Evolutionary conservation across 768 basidiomycete species (phyloP).

Genomic region (Dentipellis fragilis): DNA sequence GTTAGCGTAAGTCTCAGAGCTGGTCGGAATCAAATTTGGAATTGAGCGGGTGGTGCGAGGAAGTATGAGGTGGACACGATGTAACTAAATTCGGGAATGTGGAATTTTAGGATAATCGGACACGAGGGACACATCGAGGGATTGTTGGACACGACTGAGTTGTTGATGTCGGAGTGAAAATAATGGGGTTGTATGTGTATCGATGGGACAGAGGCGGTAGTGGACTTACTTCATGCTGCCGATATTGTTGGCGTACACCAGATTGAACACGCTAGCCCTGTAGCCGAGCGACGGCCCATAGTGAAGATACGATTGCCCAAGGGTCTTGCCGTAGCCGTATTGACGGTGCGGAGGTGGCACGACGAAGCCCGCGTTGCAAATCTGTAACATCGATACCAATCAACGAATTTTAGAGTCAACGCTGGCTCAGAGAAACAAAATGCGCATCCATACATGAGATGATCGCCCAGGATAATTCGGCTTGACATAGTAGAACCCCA

Average conservation of each 20-base stretch:
- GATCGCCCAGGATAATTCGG: slow-evolving; percentile 87
- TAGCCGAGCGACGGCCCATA: slow-evolving; percentile 76
- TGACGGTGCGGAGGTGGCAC: slow-evolving; percentile 56
- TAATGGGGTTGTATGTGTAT: too few relatives aligned
- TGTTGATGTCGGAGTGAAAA: too few relatives aligned
- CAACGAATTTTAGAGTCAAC: background rate
- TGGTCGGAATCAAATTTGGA: too few relatives aligned
- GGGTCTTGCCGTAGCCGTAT: slow-evolving; percentile 52
- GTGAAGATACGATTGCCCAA: slow-evolving; percentile 71
- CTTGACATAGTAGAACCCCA: slow-evolving; percentile 78
- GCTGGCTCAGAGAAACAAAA: background rate
- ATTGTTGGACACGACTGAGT: background rate
- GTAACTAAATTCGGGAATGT: too few relatives aligned
- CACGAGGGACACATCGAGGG: background rate
- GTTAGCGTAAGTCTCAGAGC: background rate
- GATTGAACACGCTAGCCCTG: slow-evolving; percentile 77
- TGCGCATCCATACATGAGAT: slow-evolving; percentile 61
- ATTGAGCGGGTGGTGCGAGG: too few relatives aligned
- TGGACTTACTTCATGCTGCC: slow-evolving; percentile 54
- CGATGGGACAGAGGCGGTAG: too few relatives aligned
- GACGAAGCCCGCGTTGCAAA: slow-evolving; percentile 87
- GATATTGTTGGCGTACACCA: slow-evolving; percentile 79
- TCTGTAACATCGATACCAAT: slow-evolving; percentile 28
- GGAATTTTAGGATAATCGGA: background rate
- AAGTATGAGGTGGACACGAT: too few relatives aligned